A percentile compares a stretch with the other conserved stretches of the same genome.
Conservation (phyloP, 2,329 filamentous ascomycete species). For the Talaromyces sp. region DNA sequence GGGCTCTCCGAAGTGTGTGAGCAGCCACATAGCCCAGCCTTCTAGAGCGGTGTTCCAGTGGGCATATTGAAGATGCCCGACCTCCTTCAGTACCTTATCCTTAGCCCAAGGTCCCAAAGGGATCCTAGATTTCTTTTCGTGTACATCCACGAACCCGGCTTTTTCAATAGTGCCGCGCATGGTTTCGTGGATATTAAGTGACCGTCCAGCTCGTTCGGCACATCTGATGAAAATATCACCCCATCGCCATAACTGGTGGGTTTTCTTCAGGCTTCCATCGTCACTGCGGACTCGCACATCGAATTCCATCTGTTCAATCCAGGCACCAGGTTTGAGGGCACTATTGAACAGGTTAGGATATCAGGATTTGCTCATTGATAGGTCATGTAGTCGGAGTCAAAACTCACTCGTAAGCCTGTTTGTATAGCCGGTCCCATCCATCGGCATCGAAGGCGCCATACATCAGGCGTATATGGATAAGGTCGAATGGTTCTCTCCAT, state of each 20-base stretch:
- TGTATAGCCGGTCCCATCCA: slow-evolving; percentile 11
- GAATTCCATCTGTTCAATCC: slow-evolving; percentile 20
- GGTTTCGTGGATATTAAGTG: slow-evolving; percentile 25
- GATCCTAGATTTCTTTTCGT: slow-evolving; percentile 29
- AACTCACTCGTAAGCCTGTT: slow-evolving; percentile 17
- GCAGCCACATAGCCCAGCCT: slow-evolving; percentile 33
- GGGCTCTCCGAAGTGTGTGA: slow-evolving; percentile 29
- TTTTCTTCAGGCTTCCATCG: slow-evolving; percentile 8
- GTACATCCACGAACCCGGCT: slow-evolving; percentile 36
- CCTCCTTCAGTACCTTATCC: slow-evolving; percentile 31
- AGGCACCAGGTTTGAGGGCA: slow-evolving; percentile 10
- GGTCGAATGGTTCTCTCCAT: slow-evolving; percentile 25
- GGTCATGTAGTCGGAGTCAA: too few relatives aligned
- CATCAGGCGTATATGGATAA: slow-evolving; percentile 26
- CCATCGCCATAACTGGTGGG: slow-evolving; percentile 10
- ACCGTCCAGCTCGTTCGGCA: slow-evolving; percentile 24
- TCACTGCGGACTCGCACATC: slow-evolving; percentile 15
- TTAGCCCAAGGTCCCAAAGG: slow-evolving; percentile 36
- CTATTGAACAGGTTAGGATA: background rate
- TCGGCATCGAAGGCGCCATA: slow-evolving; percentile 11
- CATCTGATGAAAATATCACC: slow-evolving; percentile 24
- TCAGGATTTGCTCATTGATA: background rate
- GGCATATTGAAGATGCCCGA: slow-evolving; percentile 42
- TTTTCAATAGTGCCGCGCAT: slow-evolving; percentile 29
- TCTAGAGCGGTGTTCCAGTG: slow-evolving; percentile 33